phyloP scores from a whole-genome alignment of 768 basidiomycete species.

The Suillus subaureus region DNA sequence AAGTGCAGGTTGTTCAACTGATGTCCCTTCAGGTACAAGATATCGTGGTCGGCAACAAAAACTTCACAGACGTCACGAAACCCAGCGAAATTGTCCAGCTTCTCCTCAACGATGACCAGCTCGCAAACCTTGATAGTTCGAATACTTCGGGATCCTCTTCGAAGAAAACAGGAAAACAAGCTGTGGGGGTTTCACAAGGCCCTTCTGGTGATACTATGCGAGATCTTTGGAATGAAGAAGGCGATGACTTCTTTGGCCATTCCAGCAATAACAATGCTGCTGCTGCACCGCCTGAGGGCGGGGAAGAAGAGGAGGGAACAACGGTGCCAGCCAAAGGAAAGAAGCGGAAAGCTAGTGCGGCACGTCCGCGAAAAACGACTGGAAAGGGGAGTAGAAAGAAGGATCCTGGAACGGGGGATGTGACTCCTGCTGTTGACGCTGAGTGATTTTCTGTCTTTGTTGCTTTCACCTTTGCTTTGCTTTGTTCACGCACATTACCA shows the following conservation, averaged over 20 bases:
- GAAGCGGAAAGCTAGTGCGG: conserved; percentile 35
- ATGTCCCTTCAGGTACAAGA: conserved; percentile 80
- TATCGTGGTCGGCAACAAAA: conserved; percentile 97
- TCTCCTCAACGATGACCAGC: conserved; percentile 91
- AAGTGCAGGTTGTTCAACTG: not conserved
- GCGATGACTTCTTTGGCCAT: conserved; percentile 84
- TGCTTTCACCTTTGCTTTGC: conserved; percentile 15
- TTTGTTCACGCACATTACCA: conserved; percentile 16
- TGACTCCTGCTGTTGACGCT: conserved; percentile 28
- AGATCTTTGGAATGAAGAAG: conserved; percentile 86
- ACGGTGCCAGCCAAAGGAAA: conserved; percentile 31
- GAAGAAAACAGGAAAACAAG: conserved; percentile 38
- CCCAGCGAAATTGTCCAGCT: conserved; percentile 97
- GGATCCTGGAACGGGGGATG: conserved; percentile 24
- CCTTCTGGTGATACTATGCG: conserved; percentile 43
- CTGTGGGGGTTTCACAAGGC: conserved; percentile 32
- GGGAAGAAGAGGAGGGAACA: conserved; percentile 32
- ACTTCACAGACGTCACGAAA: conserved; percentile 88
- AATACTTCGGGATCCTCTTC: conserved; percentile 39
- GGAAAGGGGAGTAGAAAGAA: conserved; percentile 38
- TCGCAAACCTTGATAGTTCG: conserved; percentile 67
- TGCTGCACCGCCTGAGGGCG: conserved; percentile 23
- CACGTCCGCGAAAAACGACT: conserved; percentile 32
- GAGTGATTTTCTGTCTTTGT: conserved; percentile 24
- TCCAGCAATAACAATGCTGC: conserved; percentile 31